A percentile compares a stretch with the other conserved stretches of the same genome.
Conservation (phyloP, 129 eudicot genomes). For the Arctium minus region DNA sequence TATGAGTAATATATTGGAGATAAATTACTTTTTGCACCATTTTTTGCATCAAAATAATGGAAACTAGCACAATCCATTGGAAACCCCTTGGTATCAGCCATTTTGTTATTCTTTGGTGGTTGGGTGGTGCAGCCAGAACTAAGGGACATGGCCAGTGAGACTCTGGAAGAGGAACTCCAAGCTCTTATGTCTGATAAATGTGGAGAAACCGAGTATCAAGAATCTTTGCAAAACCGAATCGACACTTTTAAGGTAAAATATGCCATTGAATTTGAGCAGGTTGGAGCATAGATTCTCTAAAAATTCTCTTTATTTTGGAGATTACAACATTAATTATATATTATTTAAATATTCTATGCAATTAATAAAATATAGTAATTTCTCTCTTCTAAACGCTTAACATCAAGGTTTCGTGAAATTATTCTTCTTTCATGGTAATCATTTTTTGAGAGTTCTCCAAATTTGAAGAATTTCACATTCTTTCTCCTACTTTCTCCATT, state of each 20-base stretch:
- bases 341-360: background rate
- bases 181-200: constrained; percentile 64
- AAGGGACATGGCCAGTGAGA: constrained; percentile 37
- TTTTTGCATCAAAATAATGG: background rate
- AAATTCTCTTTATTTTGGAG: background rate
- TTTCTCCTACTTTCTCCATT: too few species aligned
- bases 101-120: constrained; percentile 4
- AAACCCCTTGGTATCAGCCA: background rate
- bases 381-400: background rate
- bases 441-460: background rate
- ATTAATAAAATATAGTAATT: background rate
- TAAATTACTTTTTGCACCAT: background rate
- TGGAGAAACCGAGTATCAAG: constrained; percentile 67
- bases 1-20: background rate
- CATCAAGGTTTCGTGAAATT: background rate
- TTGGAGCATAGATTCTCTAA: background rate
- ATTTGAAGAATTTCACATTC: background rate
- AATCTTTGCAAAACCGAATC: constrained; percentile 61
- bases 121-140: constrained; percentile 55
- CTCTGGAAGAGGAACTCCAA: constrained; percentile 68
- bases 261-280: background rate
- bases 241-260: constrained; percentile 49
- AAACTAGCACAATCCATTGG: background rate
- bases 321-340: background rate
- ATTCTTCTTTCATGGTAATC: background rate